These are phyloP conservation scores for Cyclotella baltica DNA, from an alignment of 108 stramenopile genomes.

Conservation along the genomic window DNA sequence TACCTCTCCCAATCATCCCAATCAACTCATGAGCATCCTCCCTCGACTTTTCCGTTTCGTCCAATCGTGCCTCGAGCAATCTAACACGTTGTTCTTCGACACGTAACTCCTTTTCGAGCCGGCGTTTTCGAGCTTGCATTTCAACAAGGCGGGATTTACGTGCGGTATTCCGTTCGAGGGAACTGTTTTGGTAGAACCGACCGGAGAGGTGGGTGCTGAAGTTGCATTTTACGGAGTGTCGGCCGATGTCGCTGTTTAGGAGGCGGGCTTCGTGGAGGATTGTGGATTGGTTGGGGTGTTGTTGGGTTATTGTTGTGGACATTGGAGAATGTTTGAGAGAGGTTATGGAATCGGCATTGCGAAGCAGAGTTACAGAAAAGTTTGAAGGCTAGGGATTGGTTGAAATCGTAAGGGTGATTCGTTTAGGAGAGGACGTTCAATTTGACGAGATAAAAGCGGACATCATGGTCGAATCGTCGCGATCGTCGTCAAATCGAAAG, in stretches of 20 bases:
- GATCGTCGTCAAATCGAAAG: no score
- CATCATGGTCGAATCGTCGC: no score
- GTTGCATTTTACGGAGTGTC: slow-evolving; percentile 46
- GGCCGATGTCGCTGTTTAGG: slow-evolving; percentile 44
- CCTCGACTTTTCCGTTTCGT: slow-evolving; percentile 30
- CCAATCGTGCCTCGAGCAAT: slow-evolving; percentile 21
- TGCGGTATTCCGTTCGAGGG: slow-evolving; percentile 44
- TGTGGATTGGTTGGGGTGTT: not conserved
- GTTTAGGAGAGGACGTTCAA: no score
- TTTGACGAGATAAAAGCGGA: no score
- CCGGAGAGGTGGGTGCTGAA: slow-evolving; percentile 45
- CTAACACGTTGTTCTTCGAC: slow-evolving; percentile 36
- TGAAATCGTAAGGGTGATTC: no score
- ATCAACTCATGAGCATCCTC: slow-evolving; percentile 31
- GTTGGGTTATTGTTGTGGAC: not conserved
- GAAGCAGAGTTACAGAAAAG: no score
- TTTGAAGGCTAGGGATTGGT: no score
- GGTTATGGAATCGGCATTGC: no score
- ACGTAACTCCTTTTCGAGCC: slow-evolving; percentile 35
- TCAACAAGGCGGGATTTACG: slow-evolving; percentile 30
- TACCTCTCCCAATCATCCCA: slow-evolving; percentile 20
- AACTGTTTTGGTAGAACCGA: slow-evolving; percentile 47
- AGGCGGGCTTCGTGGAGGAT: slow-evolving; percentile 41
- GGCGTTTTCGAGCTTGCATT: slow-evolving; percentile 40
- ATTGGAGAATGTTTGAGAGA: not conserved